Evolutionary conservation across 1,139 yeast genomes (phyloP), one percentile per base, ranked within the genome.

Genomic region (Nakaseomyces bracarensis): DNA sequence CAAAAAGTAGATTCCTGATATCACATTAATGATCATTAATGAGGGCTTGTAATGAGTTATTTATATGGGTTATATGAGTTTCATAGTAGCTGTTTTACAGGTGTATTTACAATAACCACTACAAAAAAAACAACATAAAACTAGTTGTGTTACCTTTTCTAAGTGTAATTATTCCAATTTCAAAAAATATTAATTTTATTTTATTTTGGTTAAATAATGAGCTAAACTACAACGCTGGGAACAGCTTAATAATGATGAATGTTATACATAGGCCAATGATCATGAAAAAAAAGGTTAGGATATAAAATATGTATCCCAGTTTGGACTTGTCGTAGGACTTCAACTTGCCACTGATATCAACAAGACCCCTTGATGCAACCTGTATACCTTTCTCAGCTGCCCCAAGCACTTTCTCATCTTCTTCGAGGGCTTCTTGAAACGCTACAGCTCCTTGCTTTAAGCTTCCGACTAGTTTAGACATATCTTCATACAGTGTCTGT

Each of bases 331-430:
- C 50, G 43, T 54, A 65, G 38, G 48, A 55, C 40, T 48, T 57
- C 44, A 51, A 55, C 47, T 54, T 64, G 33, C 49, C 52, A 30
- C 61, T 54, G 6, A 61, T 48, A 40, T 53, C 51, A 4, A 55
- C 44, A 13, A 67, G 40, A 44, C 66, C 65, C 30, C 46, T 54
- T 2, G 67, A 58, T 1, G 69, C 65, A 1, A 58, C 61, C 34
- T 64, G 65, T 3, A 67, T 48, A 11, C 70, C 70, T 14, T 61
- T 56, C 44, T 65, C 69, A 1, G 70, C 68, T 3, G 70, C 69
- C 18, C 60, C 58, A 9, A 67, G 37, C 1, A 64, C 61, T 37
- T 60, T 64, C 31, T 59, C 51, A 43, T 65, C 70, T 39, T 64
- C 63, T 15, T 60, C 58, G 26, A 67, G 46, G 18, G 66, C 67